Percentiles rank a stretch among this genome's conserved stretches.
These are phyloP conservation scores for Ramaria sp. DNA, from an alignment of 768 basidiomycete genomes.

Conservation along the genomic window DNA sequence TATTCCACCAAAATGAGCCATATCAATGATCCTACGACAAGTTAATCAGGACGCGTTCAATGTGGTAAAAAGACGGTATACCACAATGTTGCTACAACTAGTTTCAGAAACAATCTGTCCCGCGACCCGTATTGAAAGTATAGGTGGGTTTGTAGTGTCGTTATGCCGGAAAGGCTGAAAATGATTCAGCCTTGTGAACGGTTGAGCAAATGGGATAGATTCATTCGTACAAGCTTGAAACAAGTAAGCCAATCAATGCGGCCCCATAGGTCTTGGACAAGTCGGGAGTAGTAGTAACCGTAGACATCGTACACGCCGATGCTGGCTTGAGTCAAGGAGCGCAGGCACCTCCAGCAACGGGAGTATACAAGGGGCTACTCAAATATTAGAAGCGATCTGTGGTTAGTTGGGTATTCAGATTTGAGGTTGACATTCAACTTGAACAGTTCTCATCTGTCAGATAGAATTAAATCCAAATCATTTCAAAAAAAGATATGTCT, in stretches of 20 bases:
- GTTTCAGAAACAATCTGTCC: background rate
- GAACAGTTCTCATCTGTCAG: too few species aligned
- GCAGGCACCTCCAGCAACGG: too few species aligned
- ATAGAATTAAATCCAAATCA: too few species aligned
- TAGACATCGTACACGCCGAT: background rate
- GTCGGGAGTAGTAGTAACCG: background rate
- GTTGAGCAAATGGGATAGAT: background rate
- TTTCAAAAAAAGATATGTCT: too few species aligned
- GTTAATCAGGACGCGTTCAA: background rate
- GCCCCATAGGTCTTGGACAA: slow-evolving; percentile 1
- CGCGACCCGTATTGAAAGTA: background rate
- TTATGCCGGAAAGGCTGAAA: slow-evolving; percentile 1
- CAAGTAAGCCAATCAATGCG: background rate
- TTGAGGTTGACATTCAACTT: too few species aligned
- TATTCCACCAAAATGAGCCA: background rate
- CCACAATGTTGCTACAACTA: slow-evolving; percentile 2
- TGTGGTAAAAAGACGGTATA: background rate
- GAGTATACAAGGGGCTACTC: too few species aligned
- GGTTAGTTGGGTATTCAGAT: too few species aligned
- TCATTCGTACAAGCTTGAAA: slow-evolving; percentile 1
- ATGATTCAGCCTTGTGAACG: background rate
- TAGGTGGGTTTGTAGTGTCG: background rate
- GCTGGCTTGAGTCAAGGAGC: too few species aligned
- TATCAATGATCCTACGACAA: slow-evolving; percentile 1
- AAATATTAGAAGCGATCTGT: too few species aligned